A percentile compares a stretch with the other conserved stretches of the same genome.
These are phyloP conservation scores for Lagenidium sp. DNA, from an alignment of 352 stramenopile species.

Conservation along the genomic window DNA sequence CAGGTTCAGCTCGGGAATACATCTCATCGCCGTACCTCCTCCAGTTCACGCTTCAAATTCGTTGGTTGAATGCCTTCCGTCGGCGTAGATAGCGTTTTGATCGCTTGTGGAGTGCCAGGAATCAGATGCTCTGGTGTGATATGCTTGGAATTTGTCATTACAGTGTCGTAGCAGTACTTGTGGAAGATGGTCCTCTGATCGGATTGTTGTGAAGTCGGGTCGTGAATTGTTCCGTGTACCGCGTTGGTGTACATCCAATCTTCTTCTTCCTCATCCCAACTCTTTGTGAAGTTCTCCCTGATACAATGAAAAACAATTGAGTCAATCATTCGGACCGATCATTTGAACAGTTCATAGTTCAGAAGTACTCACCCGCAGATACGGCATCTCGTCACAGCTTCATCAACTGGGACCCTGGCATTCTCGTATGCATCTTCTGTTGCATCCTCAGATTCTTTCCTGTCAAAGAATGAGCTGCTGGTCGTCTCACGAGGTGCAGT, in stretches of 20 bases:
- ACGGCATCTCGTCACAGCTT: conserved; percentile 66
- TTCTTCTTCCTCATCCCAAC: conserved; percentile 85
- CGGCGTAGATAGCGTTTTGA: conserved; percentile 18
- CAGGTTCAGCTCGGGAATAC: too few species aligned
- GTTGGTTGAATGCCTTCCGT: conserved; percentile 8
- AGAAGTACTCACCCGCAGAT: conserved; percentile 57
- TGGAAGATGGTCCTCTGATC: conserved; percentile 80
- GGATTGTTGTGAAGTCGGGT: conserved; percentile 21
- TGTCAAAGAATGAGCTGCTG: conserved; percentile 72
- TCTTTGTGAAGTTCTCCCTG: conserved; percentile 72
- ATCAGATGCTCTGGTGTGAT: conserved; percentile 70
- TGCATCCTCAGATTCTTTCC: conserved; percentile 42
- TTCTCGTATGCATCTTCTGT: conserved; percentile 46
- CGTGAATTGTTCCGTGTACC: conserved; percentile 65
- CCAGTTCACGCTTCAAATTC: conserved; percentile 39
- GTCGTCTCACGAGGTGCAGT: conserved; percentile 54
- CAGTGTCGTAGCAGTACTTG: conserved; percentile 86
- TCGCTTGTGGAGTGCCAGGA: conserved; percentile 25
- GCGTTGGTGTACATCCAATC: conserved; percentile 89
- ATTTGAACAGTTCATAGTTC: too few species aligned
- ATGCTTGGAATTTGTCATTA: conserved; percentile 75
- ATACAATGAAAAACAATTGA: neutral
- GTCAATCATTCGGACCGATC: too few species aligned
- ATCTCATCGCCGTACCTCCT: conserved; percentile 29
- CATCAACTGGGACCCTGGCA: conserved; percentile 66